Evolutionary conservation across 148 eudicot genomes (phyloP).

Genomic region (Bassia scoparia): DNA sequence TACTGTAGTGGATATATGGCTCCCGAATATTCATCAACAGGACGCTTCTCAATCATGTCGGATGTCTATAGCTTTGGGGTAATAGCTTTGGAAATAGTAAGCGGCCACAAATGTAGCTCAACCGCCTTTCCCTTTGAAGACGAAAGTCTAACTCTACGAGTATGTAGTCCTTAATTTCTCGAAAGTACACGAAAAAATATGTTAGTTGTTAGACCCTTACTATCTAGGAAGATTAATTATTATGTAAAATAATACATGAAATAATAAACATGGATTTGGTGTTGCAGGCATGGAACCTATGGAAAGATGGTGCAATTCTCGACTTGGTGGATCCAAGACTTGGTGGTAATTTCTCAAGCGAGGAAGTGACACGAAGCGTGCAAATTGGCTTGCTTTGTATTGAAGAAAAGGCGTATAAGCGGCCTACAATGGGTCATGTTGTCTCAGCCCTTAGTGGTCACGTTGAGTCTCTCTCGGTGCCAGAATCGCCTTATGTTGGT

Average conservation of each 20-base stretch:
- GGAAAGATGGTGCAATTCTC: slow-evolving; percentile 15
- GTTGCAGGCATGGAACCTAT: slow-evolving; percentile 29
- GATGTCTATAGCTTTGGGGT: slow-evolving; percentile 55
- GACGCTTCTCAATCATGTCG: slow-evolving; percentile 35
- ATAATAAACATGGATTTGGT: not conserved
- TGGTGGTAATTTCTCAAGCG: not conserved
- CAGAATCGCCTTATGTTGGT: slow-evolving; percentile 11
- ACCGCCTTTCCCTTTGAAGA: not conserved
- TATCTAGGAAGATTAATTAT: too few relatives aligned
- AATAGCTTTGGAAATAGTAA: slow-evolving; percentile 43
- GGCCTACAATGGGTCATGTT: slow-evolving; percentile 25
- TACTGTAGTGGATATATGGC: slow-evolving; percentile 51
- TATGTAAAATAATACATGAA: too few relatives aligned
- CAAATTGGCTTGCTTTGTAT: slow-evolving; percentile 31
- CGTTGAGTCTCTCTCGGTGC: slow-evolving; percentile 6
- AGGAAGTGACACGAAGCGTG: slow-evolving; percentile 21
- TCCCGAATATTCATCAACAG: slow-evolving; percentile 44
- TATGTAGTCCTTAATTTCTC: too few relatives aligned
- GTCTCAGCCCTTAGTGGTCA: slow-evolving; percentile 19
- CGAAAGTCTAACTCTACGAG: slow-evolving; percentile 9
- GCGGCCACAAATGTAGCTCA: slow-evolving; percentile 26
- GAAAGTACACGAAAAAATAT: too few relatives aligned
- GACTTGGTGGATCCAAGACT: slow-evolving; percentile 23
- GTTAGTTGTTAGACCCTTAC: not conserved
- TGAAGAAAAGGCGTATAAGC: slow-evolving; percentile 23